Conservation (phyloP, 306 rosid genomes). For the Amphicarpaea edgeworthii region DNA sequence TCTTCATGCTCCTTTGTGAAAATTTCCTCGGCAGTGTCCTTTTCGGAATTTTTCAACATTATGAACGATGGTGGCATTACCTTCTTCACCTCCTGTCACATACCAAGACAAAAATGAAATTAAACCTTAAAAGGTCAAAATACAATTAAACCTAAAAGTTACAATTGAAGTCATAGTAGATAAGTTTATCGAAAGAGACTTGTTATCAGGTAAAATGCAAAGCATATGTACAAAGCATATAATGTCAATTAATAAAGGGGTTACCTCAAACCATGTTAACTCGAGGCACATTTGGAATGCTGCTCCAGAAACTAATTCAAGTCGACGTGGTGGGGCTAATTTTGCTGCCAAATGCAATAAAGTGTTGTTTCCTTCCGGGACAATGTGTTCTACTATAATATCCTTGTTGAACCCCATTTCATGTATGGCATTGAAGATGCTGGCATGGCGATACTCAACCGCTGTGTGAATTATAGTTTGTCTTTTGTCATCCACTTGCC, state of each 20-base stretch:
- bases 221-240: too few relatives aligned
- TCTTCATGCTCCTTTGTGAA: slow-evolving; percentile 48
- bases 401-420: slow-evolving; percentile 34
- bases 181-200: too few relatives aligned
- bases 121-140: too few relatives aligned
- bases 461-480: slow-evolving; percentile 46
- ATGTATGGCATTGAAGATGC: slow-evolving; percentile 48
- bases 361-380: background rate
- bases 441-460: slow-evolving; percentile 48
- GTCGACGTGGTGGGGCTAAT: slow-evolving; percentile 43
- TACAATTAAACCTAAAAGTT: too few relatives aligned
- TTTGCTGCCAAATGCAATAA: slow-evolving; percentile 54
- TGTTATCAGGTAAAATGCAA: too few relatives aligned
- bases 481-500: slow-evolving; percentile 16
- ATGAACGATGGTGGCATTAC: slow-evolving; percentile 39
- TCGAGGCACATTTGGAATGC: slow-evolving; percentile 52
- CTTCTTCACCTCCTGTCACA: slow-evolving; percentile 59
- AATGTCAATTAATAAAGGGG: background rate
- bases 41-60: slow-evolving; percentile 31
- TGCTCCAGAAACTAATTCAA: slow-evolving; percentile 51
- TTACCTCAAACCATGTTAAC: slow-evolving; percentile 54
- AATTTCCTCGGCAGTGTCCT: slow-evolving; percentile 47
- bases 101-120: too few relatives aligned
- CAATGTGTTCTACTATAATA: background rate
- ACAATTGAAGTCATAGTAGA: too few relatives aligned